These are phyloP conservation scores for Naumovozyma castellii DNA, from an alignment of 805 yeast genomes.

Conservation along the genomic window DNA sequence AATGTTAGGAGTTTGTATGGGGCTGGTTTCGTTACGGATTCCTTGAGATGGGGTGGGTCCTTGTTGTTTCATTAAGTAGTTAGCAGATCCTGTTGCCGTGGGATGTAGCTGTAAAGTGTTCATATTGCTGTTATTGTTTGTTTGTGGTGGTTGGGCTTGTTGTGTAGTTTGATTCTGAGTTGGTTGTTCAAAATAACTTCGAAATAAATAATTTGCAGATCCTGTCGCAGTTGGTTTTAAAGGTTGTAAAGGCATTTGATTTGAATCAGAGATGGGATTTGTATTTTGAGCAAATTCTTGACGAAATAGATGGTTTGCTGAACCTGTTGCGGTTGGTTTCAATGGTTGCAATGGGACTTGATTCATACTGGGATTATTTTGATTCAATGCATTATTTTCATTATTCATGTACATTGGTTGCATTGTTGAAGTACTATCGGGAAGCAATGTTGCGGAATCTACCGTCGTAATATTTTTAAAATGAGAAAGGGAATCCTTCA, in stretches of 20 bases:
- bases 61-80: slow-evolving; percentile 25
- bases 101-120: slow-evolving; percentile 26
- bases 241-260: slow-evolving; percentile 12
- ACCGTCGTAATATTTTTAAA: slow-evolving; percentile 66
- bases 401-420: neutral
- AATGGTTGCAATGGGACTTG: slow-evolving; percentile 24
- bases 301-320: slow-evolving; percentile 26
- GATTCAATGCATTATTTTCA: slow-evolving; percentile 2
- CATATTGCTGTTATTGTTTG: slow-evolving; percentile 5
- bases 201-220: slow-evolving; percentile 31
- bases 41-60: slow-evolving; percentile 17
- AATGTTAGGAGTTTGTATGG: neutral
- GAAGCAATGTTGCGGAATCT: slow-evolving; percentile 39
- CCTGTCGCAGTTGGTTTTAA: slow-evolving; percentile 35
- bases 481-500: slow-evolving; percentile 64
- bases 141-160: slow-evolving; percentile 7
- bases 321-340: slow-evolving; percentile 30
- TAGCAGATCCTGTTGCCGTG: slow-evolving; percentile 30
- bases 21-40: neutral
- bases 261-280: neutral
- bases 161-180: neutral
- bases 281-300: slow-evolving; percentile 15
- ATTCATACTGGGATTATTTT: neutral
- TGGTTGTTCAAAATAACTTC: slow-evolving; percentile 11
- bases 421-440: neutral